Conservation (phyloP, 371 early-diverging fungal genomes). For the Lichtheimia ornata region DNA sequence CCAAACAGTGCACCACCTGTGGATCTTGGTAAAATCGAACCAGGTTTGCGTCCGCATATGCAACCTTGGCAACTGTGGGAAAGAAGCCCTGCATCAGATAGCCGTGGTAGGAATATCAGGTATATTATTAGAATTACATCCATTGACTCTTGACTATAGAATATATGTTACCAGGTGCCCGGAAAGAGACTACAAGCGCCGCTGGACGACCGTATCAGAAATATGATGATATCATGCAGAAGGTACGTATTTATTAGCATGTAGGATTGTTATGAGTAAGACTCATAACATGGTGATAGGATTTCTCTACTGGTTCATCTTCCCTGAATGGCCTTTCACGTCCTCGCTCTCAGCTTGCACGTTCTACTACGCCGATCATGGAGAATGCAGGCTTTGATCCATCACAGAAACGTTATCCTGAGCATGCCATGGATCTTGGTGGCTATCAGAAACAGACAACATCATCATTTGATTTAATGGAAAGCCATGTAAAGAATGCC, state of each 20-base stretch:
- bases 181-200: constrained; percentile 15
- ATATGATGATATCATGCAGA: constrained; percentile 39
- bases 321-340: too few species aligned
- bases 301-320: constrained; percentile 11
- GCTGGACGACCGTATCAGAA: constrained; percentile 29
- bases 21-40: constrained; percentile 14
- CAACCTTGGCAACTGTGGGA: constrained; percentile 43
- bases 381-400: too few species aligned
- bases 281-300: constrained; percentile 6
- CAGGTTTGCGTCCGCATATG: constrained; percentile 9
- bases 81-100: constrained; percentile 3
- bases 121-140: background rate
- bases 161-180: constrained; percentile 10
- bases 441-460: too few species aligned
- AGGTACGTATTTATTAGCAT: constrained; percentile 19
- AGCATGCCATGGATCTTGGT: too few species aligned
- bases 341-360: too few species aligned
- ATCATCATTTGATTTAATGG: constrained; percentile 18
- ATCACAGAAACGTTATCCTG: too few species aligned
- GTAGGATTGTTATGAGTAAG: background rate
- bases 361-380: too few species aligned
- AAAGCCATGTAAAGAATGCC: constrained; percentile 19
- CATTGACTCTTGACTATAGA: background rate
- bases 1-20: constrained; percentile 46
- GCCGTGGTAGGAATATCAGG: constrained; percentile 7